Evolutionary conservation across 176 grass and related monocot genomes (phyloP).

Genomic region (maize (Zea mays)): DNA sequence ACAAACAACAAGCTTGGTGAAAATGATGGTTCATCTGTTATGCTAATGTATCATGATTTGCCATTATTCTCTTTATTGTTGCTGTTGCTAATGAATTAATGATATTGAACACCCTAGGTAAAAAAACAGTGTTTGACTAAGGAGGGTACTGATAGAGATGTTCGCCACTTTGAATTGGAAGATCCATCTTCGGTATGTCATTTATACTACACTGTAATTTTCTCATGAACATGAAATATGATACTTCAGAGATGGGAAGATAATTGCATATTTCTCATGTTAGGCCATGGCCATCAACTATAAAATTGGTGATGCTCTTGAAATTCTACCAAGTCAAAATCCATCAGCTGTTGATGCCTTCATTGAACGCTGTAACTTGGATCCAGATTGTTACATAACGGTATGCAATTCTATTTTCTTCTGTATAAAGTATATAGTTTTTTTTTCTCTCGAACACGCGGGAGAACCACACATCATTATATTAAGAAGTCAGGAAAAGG

Average conservation of each 20-base stretch:
- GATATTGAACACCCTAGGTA: constrained; percentile 32
- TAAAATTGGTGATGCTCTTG: constrained; percentile 71
- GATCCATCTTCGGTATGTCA: constrained; percentile 60
- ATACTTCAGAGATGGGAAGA: constrained; percentile 8
- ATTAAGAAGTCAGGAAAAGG: no score
- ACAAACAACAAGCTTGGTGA: constrained; percentile 3
- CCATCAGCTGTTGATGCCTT: constrained; percentile 70
- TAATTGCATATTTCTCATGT: constrained; percentile 28
- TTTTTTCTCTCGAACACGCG: no score
- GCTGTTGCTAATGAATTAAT: constrained; percentile 10
- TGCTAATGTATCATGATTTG: not conserved
- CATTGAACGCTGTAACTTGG: constrained; percentile 79
- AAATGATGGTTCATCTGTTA: constrained; percentile 5
- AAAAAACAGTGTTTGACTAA: constrained; percentile 60
- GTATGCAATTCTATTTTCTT: constrained; percentile 53
- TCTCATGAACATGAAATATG: not conserved
- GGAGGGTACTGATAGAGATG: constrained; percentile 64
- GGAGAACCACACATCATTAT: no score
- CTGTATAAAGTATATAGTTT: not conserved
- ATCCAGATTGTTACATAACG: constrained; percentile 81
- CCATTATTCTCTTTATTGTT: constrained; percentile 13
- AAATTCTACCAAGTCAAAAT: constrained; percentile 82
- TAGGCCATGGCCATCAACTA: constrained; percentile 74
- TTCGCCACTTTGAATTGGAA: constrained; percentile 83
- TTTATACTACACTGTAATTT: constrained; percentile 28